A percentile compares a stretch with the other conserved stretches of the same genome.
Evolutionary conservation across 768 basidiomycete genomes (phyloP).

Genomic region (Rhodotorula toruloides): DNA sequence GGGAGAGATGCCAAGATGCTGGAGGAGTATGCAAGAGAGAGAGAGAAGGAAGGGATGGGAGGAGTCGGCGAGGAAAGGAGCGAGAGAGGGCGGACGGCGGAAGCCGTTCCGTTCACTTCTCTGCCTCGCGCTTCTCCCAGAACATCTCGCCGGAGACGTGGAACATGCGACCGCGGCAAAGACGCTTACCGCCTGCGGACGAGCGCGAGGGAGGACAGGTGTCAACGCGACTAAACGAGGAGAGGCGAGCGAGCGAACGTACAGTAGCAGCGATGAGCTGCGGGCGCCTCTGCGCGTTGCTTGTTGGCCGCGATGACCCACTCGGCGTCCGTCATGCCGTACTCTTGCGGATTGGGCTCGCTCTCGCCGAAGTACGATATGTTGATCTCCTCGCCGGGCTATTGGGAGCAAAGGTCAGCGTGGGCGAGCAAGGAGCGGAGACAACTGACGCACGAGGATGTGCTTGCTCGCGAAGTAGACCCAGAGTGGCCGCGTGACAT

Average conservation of each 20-base stretch:
- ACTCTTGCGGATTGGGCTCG: neutral
- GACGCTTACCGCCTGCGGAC: neutral
- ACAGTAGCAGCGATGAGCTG: conserved; percentile 21
- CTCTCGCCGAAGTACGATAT: conserved; percentile 13
- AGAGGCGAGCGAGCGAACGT: neutral
- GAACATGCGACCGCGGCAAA: conserved; percentile 23
- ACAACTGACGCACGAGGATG: conserved; percentile 6
- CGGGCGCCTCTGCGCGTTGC: neutral
- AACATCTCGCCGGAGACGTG: neutral
- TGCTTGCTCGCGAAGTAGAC: conserved; percentile 18
- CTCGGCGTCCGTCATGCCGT: neutral
- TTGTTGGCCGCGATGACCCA: neutral
- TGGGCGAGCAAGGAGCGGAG: neutral
- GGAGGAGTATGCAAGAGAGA: no score
- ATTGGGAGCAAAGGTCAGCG: neutral
- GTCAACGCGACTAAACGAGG: neutral
- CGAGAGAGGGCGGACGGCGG: no score
- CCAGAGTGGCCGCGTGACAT: conserved; percentile 22
- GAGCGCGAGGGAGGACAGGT: neutral
- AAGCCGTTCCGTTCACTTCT: no score
- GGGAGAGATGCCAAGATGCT: no score
- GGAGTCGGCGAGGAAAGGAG: no score
- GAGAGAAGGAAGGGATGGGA: no score
- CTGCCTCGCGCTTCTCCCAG: neutral
- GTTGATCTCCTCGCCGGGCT: conserved; percentile 36